A percentile compares a stretch with the other conserved stretches of the same genome.
phyloP scores from a whole-genome alignment of 192 early-diverging fungal species.

The Gorgonomyces haynaldii region DNA sequence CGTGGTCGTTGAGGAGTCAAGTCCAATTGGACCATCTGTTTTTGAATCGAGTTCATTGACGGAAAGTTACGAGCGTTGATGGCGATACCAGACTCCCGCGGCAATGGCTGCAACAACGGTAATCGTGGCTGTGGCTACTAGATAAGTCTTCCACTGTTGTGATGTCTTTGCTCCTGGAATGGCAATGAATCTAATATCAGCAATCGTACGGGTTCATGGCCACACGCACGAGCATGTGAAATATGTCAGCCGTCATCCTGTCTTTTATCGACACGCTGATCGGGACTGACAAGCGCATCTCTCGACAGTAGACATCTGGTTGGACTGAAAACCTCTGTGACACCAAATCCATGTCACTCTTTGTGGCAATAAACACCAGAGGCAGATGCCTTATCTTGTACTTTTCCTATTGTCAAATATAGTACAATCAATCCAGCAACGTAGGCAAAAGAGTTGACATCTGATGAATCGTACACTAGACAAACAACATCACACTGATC shows the following conservation, averaged over 20 bases:
- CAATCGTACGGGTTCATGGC: slow-evolving; percentile 65
- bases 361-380: slow-evolving; percentile 86
- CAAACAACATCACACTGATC: slow-evolving; percentile 85
- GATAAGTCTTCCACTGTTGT: too few species aligned
- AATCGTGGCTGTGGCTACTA: too few species aligned
- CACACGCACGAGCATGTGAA: slow-evolving; percentile 69
- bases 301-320: slow-evolving; percentile 89
- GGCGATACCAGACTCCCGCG: too few species aligned
- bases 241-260: slow-evolving; percentile 75
- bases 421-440: slow-evolving; percentile 67
- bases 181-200: slow-evolving; percentile 6
- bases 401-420: slow-evolving; percentile 12
- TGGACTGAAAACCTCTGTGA: slow-evolving; percentile 70
- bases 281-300: slow-evolving; percentile 74
- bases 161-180: slow-evolving; percentile 9
- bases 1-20: too few species aligned
- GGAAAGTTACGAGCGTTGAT: too few species aligned
- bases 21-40: too few species aligned
- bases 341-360: slow-evolving; percentile 85
- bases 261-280: slow-evolving; percentile 82
- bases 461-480: slow-evolving; percentile 91
- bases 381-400: slow-evolving; percentile 78
- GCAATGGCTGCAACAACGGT: too few species aligned
- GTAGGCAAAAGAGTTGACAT: slow-evolving; percentile 89
- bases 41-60: too few species aligned